Percentiles rank a stretch among this genome's conserved stretches.
These are phyloP conservation scores for Cyberlindnera euphorbiiphila DNA, from an alignment of 805 yeast species.

Conservation along the genomic window DNA sequence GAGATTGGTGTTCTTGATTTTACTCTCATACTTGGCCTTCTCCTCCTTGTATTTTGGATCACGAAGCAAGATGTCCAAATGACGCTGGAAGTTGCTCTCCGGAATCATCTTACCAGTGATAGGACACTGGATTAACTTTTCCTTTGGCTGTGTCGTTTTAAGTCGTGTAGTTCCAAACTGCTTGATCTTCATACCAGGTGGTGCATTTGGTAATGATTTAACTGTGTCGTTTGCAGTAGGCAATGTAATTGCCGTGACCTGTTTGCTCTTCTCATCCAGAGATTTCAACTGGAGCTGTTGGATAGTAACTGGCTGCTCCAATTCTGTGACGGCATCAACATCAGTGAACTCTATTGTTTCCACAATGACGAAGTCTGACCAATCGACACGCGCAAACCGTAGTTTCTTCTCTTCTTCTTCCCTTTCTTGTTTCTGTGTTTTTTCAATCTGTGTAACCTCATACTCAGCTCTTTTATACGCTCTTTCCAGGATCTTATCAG, in stretches of 20 bases:
- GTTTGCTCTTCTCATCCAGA: slow-evolving; percentile 31
- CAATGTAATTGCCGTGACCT: slow-evolving; percentile 21
- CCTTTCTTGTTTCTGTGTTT: slow-evolving; percentile 34
- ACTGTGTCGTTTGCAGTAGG: slow-evolving; percentile 1
- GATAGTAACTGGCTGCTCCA: slow-evolving; percentile 48
- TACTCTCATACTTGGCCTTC: slow-evolving; percentile 51
- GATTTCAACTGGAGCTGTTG: slow-evolving; percentile 61
- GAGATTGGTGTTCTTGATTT: slow-evolving; percentile 47
- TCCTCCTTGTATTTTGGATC: slow-evolving; percentile 79
- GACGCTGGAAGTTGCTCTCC: slow-evolving; percentile 66
- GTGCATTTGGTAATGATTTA: background rate
- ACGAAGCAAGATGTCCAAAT: slow-evolving; percentile 61
- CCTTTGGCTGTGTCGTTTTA: slow-evolving; percentile 27
- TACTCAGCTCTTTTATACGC: slow-evolving; percentile 58
- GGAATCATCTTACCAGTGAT: slow-evolving; percentile 68
- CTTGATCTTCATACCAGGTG: slow-evolving; percentile 57
- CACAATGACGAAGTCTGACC: slow-evolving; percentile 79
- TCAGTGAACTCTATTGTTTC: slow-evolving; percentile 65
- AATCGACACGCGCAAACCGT: slow-evolving; percentile 73
- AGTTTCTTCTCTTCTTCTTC: slow-evolving; percentile 36
- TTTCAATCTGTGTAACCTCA: slow-evolving; percentile 33
- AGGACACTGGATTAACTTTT: slow-evolving; percentile 63
- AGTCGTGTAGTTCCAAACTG: slow-evolving; percentile 70
- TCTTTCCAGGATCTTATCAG: slow-evolving; percentile 37
- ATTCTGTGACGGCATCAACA: slow-evolving; percentile 52